Percentiles rank a stretch among this genome's conserved stretches.
These are phyloP conservation scores for Penicillium angulare DNA, from an alignment of 495 filamentous ascomycete genomes.

Conservation along the genomic window DNA sequence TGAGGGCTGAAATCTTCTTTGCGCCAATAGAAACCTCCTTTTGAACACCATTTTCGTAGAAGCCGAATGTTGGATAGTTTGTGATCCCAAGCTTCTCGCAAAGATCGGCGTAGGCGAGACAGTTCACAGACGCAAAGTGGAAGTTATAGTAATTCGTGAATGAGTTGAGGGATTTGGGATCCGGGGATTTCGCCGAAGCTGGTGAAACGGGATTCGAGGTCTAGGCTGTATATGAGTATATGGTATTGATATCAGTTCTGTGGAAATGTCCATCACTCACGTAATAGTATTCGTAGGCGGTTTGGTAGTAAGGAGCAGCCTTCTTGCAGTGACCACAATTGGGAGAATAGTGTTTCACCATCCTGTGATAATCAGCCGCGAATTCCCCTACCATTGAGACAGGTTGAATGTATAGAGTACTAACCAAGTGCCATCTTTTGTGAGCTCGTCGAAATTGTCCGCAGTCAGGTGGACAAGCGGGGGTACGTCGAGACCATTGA, in stretches of 20 bases:
- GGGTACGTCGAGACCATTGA: conserved; percentile 80
- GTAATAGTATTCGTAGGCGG: conserved; percentile 93
- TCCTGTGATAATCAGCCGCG: conserved; percentile 43
- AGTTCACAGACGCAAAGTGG: conserved; percentile 83
- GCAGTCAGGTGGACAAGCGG: conserved; percentile 63
- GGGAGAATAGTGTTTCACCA: conserved; percentile 76
- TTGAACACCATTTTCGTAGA: conserved; percentile 78
- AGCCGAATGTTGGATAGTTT: conserved; percentile 69
- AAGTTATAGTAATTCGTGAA: conserved; percentile 82
- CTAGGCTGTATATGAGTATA: conserved; percentile 20
- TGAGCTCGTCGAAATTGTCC: conserved; percentile 53
- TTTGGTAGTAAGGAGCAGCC: conserved; percentile 85
- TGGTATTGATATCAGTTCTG: background rate
- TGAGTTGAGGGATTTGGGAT: conserved; percentile 54
- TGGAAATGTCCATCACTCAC: conserved; percentile 28
- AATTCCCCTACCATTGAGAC: too few relatives aligned
- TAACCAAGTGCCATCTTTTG: conserved; percentile 65
- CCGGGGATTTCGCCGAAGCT: conserved; percentile 40
- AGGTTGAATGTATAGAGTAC: conserved; percentile 1
- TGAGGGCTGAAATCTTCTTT: conserved; percentile 60
- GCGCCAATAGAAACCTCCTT: conserved; percentile 59
- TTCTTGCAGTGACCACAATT: conserved; percentile 76
- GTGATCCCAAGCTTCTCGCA: conserved; percentile 64
- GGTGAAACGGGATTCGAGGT: conserved; percentile 71
- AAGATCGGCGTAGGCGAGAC: conserved; percentile 71